phyloP scores from a whole-genome alignment of 495 filamentous ascomycete genomes.

The Penicillium coffeae region DNA sequence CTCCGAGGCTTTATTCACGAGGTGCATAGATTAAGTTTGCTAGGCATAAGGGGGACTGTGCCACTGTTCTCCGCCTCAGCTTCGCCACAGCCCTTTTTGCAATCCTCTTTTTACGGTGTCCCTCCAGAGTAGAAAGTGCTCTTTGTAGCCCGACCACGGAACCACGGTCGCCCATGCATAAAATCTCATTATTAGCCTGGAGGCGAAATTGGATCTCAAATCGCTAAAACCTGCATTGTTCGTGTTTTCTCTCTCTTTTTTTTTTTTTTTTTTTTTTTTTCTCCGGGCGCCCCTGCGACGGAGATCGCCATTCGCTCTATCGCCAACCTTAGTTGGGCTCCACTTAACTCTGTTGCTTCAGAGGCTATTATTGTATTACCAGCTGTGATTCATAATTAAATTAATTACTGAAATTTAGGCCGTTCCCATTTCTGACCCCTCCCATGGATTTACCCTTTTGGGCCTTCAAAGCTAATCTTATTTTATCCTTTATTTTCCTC shows the following conservation, averaged over 20 bases:
- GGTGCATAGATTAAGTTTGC: too few relatives aligned
- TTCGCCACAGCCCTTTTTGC: not conserved
- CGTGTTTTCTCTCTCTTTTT: slow-evolving; percentile 6
- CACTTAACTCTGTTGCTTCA: slow-evolving; percentile 21
- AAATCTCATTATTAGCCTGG: not conserved
- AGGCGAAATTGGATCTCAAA: slow-evolving; percentile 13
- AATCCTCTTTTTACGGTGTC: not conserved
- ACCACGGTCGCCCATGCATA: slow-evolving; percentile 25
- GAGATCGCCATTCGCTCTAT: slow-evolving; percentile 19
- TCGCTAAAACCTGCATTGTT: slow-evolving; percentile 7
- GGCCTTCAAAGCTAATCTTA: not conserved
- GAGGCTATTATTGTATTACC: slow-evolving; percentile 14
- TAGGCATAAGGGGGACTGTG: too few relatives aligned
- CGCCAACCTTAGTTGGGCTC: slow-evolving; percentile 22
- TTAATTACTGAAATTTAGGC: slow-evolving; percentile 5
- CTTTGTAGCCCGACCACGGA: not conserved
- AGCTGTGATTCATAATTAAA: slow-evolving; percentile 2
- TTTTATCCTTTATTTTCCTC: not conserved
- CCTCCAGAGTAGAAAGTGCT: too few relatives aligned
- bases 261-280: slow-evolving; percentile 6
- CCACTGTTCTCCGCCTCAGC: not conserved
- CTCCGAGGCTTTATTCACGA: too few relatives aligned
- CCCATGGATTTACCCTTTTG: not conserved
- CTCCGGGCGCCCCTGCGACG: slow-evolving; percentile 12
- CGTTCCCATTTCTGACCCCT: slow-evolving; percentile 2